Conservation (phyloP, 352 stramenopile genomes). For the Phytopythium ostracodes region DNA sequence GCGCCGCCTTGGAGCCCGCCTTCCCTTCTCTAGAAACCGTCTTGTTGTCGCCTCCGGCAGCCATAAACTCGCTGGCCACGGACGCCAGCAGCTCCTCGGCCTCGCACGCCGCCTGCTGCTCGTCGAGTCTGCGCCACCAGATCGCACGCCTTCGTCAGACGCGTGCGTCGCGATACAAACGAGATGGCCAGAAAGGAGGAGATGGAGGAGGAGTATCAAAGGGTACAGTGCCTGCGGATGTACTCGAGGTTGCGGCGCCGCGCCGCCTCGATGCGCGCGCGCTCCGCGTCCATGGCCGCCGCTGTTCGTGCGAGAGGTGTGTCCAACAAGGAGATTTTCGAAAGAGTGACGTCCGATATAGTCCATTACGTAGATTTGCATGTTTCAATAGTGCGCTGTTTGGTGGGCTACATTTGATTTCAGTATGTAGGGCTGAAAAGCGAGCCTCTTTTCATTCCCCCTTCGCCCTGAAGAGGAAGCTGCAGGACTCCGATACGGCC, state of each 20-base stretch:
- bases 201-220: conserved; percentile 9
- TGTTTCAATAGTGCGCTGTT: background rate
- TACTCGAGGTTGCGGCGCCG: conserved; percentile 74
- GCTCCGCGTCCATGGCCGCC: conserved; percentile 52
- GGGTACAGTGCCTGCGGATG: conserved; percentile 33
- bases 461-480: too few species aligned
- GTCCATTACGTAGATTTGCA: too few species aligned
- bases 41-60: conserved; percentile 4
- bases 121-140: conserved; percentile 38
- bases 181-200: background rate
- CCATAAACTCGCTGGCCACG: conserved; percentile 13
- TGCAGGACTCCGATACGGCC: too few species aligned
- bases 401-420: too few species aligned
- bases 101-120: conserved; percentile 30
- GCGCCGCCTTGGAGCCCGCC: background rate
- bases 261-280: conserved; percentile 55
- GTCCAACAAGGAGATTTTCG: background rate
- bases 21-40: conserved; percentile 8
- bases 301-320: too few species aligned
- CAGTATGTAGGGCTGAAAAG: too few species aligned
- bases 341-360: background rate
- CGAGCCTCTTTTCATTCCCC: too few species aligned
- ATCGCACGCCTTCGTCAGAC: background rate
- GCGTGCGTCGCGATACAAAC: too few species aligned
- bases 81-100: conserved; percentile 41